These are phyloP conservation scores for Cutaneotrichosporon cavernicola DNA, from an alignment of 1,284 basidiomycete species.

Conservation along the genomic window DNA sequence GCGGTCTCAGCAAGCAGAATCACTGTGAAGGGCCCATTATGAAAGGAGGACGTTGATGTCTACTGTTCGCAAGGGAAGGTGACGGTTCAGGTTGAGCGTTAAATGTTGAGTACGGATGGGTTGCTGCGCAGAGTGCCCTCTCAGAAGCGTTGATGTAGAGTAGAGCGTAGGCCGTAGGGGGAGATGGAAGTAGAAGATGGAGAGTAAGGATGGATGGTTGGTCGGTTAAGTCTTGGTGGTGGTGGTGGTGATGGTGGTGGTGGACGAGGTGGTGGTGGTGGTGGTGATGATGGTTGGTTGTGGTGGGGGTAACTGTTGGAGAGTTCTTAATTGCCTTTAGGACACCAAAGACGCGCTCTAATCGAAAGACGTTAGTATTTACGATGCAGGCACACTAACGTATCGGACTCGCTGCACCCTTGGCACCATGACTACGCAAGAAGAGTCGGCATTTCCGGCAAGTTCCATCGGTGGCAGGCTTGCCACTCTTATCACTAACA, in stretches of 20 bases:
- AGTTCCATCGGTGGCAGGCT: neutral
- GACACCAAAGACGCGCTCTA: too few relatives aligned
- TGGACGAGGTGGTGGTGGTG: conserved; percentile 5
- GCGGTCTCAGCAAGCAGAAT: conserved; percentile 18
- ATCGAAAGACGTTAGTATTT: too few relatives aligned
- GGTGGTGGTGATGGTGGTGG: conserved; percentile 6
- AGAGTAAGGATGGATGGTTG: neutral
- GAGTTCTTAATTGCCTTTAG: too few relatives aligned
- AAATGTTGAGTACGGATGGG: neutral
- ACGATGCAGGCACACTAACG: neutral
- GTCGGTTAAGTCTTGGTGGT: neutral
- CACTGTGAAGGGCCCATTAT: conserved; percentile 52
- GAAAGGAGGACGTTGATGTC: conserved; percentile 5
- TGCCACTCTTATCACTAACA: neutral
- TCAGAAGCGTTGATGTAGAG: neutral
- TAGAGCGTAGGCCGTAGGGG: neutral
- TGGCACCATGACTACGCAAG: neutral
- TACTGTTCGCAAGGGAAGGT: neutral
- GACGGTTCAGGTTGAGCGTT: neutral
- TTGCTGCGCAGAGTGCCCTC: neutral
- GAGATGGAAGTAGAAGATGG: neutral
- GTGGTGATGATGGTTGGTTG: too few relatives aligned
- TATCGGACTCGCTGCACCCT: neutral
- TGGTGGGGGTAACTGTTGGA: too few relatives aligned
- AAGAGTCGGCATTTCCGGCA: conserved; percentile 8